Evolutionary conservation across 139 green algal genomes (phyloP).

Genomic region (Ostreobium quekettii): DNA sequence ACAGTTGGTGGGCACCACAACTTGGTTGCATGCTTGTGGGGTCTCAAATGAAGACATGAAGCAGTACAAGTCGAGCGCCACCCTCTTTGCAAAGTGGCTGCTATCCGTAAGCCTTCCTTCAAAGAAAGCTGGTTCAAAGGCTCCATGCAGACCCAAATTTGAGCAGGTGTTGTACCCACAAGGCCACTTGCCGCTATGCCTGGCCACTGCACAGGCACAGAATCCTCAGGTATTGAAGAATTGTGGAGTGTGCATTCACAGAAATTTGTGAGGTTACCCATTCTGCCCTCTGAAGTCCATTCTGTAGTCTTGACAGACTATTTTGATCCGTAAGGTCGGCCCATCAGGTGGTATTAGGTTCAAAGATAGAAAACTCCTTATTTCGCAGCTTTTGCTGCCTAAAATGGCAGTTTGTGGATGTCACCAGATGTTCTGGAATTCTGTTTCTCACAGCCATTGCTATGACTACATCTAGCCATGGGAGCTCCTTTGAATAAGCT

Average conservation of each 20-base stretch:
- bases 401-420: no score
- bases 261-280: background rate
- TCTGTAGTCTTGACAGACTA: background rate
- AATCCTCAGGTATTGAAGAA: background rate
- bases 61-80: conserved; percentile 39
- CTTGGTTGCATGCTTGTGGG: conserved; percentile 21
- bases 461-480: no score
- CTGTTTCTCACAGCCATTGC: no score
- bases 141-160: conserved; percentile 24
- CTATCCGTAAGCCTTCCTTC: conserved; percentile 34
- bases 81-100: conserved; percentile 38
- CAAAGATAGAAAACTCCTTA: no score
- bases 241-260: background rate
- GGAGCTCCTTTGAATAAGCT: no score
- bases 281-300: background rate
- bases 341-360: background rate
- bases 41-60: conserved; percentile 40
- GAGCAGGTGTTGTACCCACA: background rate
- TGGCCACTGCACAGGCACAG: background rate
- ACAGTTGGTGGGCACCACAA: conserved; percentile 33
- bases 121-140: conserved; percentile 20
- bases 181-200: no score
- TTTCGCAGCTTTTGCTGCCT: no score
- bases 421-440: no score
- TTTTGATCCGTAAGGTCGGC: conserved; percentile 11